phyloP scores from a whole-genome alignment of 2,329 filamentous ascomycete genomes.

The Chaetomium olivaceum region DNA sequence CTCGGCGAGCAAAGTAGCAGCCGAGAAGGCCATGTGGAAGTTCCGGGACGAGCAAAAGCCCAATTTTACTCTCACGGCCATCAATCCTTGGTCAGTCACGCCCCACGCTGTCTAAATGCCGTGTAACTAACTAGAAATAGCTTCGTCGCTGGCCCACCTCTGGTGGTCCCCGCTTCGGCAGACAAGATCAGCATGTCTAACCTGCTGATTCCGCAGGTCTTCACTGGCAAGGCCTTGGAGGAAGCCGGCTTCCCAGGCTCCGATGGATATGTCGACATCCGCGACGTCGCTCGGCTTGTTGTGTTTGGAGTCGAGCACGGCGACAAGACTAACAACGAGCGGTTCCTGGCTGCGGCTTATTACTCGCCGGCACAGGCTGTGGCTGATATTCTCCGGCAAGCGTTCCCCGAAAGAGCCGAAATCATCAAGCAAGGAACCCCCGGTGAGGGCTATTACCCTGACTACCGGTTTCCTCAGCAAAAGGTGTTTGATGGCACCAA shows the following conservation, averaged over 20 bases:
- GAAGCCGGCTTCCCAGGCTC: conserved; percentile 31
- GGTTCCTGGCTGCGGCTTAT: conserved; percentile 42
- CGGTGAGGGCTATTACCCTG: conserved; percentile 42
- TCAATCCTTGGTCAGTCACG: conserved; percentile 40
- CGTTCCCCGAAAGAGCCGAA: conserved; percentile 39
- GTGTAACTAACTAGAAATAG: conserved; percentile 19
- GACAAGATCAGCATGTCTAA: conserved; percentile 40
- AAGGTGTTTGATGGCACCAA: conserved; percentile 35
- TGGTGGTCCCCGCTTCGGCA: conserved; percentile 36
- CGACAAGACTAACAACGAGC: conserved; percentile 41
- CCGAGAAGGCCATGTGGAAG: conserved; percentile 39
- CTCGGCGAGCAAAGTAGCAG: conserved; percentile 37
- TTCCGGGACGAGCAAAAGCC: conserved; percentile 41
- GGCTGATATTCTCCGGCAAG: conserved; percentile 44
- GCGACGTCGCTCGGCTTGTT: conserved; percentile 46
- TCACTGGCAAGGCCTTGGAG: conserved; percentile 23
- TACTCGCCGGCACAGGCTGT: conserved; percentile 41
- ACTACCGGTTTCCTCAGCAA: conserved; percentile 23
- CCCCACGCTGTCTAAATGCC: neutral
- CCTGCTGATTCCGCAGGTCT: conserved; percentile 15
- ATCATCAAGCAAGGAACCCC: conserved; percentile 42
- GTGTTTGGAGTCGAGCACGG: conserved; percentile 42
- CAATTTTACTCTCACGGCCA: conserved; percentile 41
- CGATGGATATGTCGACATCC: conserved; percentile 44
- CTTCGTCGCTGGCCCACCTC: conserved; percentile 45